Evolutionary conservation across 495 filamentous ascomycete species (phyloP).

Genomic region (Penicillium argentinense): DNA sequence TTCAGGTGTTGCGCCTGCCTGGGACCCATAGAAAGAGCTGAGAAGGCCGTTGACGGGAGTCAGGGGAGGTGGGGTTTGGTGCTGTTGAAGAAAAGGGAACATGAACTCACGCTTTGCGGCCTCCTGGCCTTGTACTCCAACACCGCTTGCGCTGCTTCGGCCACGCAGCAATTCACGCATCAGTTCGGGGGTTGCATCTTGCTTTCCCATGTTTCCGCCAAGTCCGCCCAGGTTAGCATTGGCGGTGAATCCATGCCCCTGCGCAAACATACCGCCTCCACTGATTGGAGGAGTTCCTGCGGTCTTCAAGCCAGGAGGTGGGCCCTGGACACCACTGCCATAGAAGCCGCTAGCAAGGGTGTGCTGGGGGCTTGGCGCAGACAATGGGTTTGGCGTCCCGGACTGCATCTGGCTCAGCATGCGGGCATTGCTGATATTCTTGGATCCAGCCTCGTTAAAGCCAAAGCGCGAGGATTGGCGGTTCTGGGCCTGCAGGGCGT

Average conservation of each 20-base stretch:
- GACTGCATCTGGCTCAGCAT: constrained; percentile 91
- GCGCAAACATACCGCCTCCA: constrained; percentile 73
- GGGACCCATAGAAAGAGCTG: constrained; percentile 85
- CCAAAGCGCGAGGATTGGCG: constrained; percentile 86
- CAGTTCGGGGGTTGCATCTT: constrained; percentile 74
- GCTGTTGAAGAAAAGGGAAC: constrained; percentile 81
- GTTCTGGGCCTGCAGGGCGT: constrained; percentile 67
- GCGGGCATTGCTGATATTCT: constrained; percentile 78
- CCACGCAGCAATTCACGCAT: constrained; percentile 75
- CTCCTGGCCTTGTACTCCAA: constrained; percentile 68
- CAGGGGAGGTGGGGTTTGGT: constrained; percentile 83
- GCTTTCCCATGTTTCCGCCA: constrained; percentile 61
- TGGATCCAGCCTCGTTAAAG: constrained; percentile 80
- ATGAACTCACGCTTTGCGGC: constrained; percentile 91
- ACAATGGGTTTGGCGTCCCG: constrained; percentile 55
- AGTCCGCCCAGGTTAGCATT: constrained; percentile 69
- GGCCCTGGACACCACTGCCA: constrained; percentile 72
- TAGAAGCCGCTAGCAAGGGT: constrained; percentile 46
- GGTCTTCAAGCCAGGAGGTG: constrained; percentile 93
- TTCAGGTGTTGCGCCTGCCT: constrained; percentile 79
- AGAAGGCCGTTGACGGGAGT: constrained; percentile 84
- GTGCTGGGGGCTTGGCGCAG: constrained; percentile 56
- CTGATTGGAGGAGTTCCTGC: constrained; percentile 86
- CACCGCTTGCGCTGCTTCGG: constrained; percentile 55
- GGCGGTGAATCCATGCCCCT: constrained; percentile 72